Base-by-base conservation (phyloP, 257 asterid species). In the Anisodus acutangulus region DNA sequence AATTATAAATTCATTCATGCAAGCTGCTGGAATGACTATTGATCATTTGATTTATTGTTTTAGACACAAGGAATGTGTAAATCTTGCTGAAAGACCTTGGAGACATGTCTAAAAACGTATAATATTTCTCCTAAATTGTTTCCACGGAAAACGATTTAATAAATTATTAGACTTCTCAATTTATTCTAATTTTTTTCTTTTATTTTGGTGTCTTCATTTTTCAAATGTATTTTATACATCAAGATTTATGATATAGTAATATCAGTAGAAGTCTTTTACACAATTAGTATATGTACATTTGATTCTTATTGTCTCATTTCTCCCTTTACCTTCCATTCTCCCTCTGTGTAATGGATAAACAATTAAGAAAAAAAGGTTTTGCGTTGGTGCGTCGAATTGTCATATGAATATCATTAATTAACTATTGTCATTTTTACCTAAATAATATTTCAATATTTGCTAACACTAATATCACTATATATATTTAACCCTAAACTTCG, bases 51-150 rank as follows among this genome's bases (percentile, higher is more conserved):
- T 93, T 58, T 90, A 92, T 71, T 96, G 98, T 72, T 94, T 88
- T 87, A 91, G 98, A 86, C 88, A 93, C 43, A 82, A 79, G 17
- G 93, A 94, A 54, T 96, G 98, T 70, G 94, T 94, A 3, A 86
- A 88, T 76, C 92, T 93, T 84, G 98, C 97, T 4, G 95, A 94
- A 85, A 92, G 93, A 88, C 98, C 99, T n/a, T 94, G 98, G 99
- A 94, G 96, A 82, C 97, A 95, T 87, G 92, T 91, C 59, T 95
- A 83, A 92, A 74, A 68, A 31, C 11, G 13, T 81, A 15, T 51
- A 5, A 57, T 26, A 31, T 31, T 31, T 74, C 19, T 49, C 41
- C 8, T 31, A 39, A 12, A 17, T 57, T 79, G 51, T 37, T 55
- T 47, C 8, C 16, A n/a, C 4, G 16, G 0, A 1, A 35, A 9